These are phyloP conservation scores for Blastocystis sp. DNA, from an alignment of 352 stramenopile species.

Conservation along the genomic window DNA sequence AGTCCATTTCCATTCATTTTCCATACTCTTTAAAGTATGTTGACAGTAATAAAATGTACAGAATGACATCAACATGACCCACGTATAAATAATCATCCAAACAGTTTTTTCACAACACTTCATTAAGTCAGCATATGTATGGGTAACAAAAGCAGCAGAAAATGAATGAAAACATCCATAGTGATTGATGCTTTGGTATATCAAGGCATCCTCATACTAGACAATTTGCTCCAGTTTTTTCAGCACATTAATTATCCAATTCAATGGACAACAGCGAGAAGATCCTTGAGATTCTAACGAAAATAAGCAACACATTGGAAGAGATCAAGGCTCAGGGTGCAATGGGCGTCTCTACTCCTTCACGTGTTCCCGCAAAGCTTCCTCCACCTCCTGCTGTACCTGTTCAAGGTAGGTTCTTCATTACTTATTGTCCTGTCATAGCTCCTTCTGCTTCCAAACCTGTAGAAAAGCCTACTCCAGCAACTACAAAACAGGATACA, in stretches of 20 bases:
- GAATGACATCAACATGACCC: no score
- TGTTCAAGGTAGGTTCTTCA: not conserved
- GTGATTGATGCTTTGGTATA: not conserved
- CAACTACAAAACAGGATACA: not conserved
- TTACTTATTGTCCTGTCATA: not conserved
- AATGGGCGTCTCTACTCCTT: not conserved
- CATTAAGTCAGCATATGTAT: no score
- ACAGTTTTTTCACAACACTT: no score
- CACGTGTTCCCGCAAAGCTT: not conserved
- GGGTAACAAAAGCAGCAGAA: no score
- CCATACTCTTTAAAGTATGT: no score
- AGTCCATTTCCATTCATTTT: no score
- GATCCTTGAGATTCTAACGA: conserved; percentile 12
- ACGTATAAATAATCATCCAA: no score
- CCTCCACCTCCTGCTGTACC: not conserved
- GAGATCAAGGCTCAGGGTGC: conserved; percentile 14
- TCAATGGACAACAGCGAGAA: conserved; percentile 13
- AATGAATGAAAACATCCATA: not conserved
- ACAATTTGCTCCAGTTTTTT: no score
- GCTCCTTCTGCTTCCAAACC: not conserved
- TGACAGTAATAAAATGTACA: no score
- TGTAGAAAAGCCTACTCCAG: not conserved
- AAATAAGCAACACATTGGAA: conserved; percentile 54
- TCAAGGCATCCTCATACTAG: not conserved
- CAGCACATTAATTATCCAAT: no score